Conservation (phyloP, 192 early-diverging fungal genomes). For the Coemansia sp. region DNA sequence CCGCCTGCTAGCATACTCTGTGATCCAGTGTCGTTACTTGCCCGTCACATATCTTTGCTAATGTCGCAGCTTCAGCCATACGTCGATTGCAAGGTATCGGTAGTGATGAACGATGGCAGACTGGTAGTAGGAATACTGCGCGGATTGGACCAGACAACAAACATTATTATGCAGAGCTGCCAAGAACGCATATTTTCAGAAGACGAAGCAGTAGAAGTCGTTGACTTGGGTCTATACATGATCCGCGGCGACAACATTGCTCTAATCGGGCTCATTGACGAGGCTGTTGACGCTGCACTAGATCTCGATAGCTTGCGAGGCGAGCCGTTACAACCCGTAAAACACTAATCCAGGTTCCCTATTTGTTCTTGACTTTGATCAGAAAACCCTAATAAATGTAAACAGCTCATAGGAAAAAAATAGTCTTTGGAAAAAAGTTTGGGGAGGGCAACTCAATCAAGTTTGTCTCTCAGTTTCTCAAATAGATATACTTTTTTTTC, state of each 20-base stretch:
- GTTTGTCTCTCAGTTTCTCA: not conserved
- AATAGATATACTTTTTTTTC: not conserved
- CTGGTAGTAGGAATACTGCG: conserved; percentile 51
- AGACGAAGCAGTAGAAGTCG: conserved; percentile 55
- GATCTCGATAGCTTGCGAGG: conserved; percentile 30
- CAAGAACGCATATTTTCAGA: conserved; percentile 56
- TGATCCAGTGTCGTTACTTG: not conserved
- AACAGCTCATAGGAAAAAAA: not conserved
- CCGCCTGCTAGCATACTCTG: conserved; percentile 5
- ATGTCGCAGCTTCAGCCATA: conserved; percentile 52
- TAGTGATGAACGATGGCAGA: conserved; percentile 48
- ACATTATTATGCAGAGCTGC: conserved; percentile 55
- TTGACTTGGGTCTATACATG: conserved; percentile 54
- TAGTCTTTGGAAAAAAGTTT: not conserved
- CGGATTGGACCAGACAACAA: conserved; percentile 56
- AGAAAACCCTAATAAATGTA: not conserved
- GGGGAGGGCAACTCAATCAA: not conserved
- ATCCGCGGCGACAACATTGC: conserved; percentile 57
- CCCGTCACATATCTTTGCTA: not conserved
- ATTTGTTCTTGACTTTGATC: not conserved
- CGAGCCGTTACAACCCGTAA: conserved; percentile 28
- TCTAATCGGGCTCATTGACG: conserved; percentile 48
- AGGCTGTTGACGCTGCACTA: conserved; percentile 29
- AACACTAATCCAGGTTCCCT: conserved; percentile 5
- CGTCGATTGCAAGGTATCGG: conserved; percentile 40